These are phyloP conservation scores for Phallus indusiatus DNA, from an alignment of 768 basidiomycete genomes.

Conservation along the genomic window DNA sequence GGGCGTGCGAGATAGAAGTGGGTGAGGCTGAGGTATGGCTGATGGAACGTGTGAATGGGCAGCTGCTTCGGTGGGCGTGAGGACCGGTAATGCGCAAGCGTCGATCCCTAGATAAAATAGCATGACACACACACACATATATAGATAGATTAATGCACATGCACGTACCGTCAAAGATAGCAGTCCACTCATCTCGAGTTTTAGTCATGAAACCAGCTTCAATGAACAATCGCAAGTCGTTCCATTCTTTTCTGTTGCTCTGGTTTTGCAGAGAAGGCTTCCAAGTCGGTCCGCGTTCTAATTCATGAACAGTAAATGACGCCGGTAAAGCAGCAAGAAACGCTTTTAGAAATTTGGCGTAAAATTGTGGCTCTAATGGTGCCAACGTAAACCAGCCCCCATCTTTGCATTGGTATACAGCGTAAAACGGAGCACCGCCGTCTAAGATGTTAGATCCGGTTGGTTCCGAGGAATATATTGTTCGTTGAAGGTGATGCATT, in stretches of 20 bases:
- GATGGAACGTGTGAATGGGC: constrained; percentile 28
- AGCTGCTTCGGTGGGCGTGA: constrained; percentile 53
- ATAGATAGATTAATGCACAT: constrained; percentile 11
- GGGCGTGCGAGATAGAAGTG: constrained; percentile 30
- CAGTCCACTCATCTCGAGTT: constrained; percentile 60
- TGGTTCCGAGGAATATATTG: constrained; percentile 27
- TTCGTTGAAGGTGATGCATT: constrained; percentile 28
- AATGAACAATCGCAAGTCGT: constrained; percentile 45
- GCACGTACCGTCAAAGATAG: constrained; percentile 49
- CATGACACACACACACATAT: not conserved
- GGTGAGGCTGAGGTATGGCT: constrained; percentile 43
- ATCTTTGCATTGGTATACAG: constrained; percentile 62
- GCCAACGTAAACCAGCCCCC: constrained; percentile 70
- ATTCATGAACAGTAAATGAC: constrained; percentile 25
- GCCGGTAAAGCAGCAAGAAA: constrained; percentile 43
- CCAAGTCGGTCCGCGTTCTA: constrained; percentile 37
- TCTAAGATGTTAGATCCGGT: constrained; percentile 54
- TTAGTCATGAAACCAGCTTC: constrained; percentile 51
- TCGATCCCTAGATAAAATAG: constrained; percentile 43
- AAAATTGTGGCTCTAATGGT: constrained; percentile 69
- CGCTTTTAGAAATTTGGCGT: constrained; percentile 44
- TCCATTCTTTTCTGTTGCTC: constrained; percentile 43
- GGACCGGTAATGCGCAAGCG: constrained; percentile 62
- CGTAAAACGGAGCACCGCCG: constrained; percentile 73
- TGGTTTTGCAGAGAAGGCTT: constrained; percentile 40